Evolutionary conservation across 2,329 filamentous ascomycete species (phyloP).

Genomic region (Verticillium nonalfalfae): DNA sequence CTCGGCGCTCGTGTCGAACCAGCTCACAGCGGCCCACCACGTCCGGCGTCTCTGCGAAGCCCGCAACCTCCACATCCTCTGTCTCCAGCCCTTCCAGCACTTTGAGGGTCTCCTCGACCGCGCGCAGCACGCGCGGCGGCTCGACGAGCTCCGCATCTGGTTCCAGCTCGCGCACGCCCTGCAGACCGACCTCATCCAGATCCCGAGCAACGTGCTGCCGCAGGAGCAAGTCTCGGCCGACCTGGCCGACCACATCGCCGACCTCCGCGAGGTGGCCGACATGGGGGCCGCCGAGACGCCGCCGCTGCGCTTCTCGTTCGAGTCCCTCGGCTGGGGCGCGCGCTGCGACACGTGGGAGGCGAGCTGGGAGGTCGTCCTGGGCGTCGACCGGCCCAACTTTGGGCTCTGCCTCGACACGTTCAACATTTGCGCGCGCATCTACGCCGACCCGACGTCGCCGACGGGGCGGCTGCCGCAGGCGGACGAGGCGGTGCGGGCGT

Average conservation of each 20-base stretch:
- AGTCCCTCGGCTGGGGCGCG: constrained; percentile 68
- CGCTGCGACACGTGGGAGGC: constrained; percentile 65
- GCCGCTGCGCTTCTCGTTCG: constrained; percentile 63
- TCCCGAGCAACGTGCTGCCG: constrained; percentile 66
- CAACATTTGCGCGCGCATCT: constrained; percentile 67
- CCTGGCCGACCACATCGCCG: constrained; percentile 49
- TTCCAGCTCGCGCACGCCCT: constrained; percentile 58
- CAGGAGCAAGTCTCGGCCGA: constrained; percentile 35
- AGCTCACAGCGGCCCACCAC: constrained; percentile 50
- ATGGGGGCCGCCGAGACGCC: constrained; percentile 52
- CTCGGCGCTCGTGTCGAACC: constrained; percentile 28
- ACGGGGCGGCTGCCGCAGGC: constrained; percentile 36
- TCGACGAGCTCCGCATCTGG: constrained; percentile 64
- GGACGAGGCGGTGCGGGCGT: constrained; percentile 45
- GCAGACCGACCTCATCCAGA: constrained; percentile 64
- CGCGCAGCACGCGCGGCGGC: constrained; percentile 43
- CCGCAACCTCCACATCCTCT: constrained; percentile 52
- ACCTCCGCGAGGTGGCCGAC: constrained; percentile 61
- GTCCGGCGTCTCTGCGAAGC: constrained; percentile 51
- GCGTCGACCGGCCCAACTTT: constrained; percentile 64
- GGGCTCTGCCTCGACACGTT: constrained; percentile 74
- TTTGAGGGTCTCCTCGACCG: constrained; percentile 69
- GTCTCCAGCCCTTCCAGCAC: constrained; percentile 70
- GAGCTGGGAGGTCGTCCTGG: constrained; percentile 61
- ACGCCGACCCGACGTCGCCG: constrained; percentile 55